phyloP scores from a whole-genome alignment of 345 rosid species.

The Aquilaria sinensis region DNA sequence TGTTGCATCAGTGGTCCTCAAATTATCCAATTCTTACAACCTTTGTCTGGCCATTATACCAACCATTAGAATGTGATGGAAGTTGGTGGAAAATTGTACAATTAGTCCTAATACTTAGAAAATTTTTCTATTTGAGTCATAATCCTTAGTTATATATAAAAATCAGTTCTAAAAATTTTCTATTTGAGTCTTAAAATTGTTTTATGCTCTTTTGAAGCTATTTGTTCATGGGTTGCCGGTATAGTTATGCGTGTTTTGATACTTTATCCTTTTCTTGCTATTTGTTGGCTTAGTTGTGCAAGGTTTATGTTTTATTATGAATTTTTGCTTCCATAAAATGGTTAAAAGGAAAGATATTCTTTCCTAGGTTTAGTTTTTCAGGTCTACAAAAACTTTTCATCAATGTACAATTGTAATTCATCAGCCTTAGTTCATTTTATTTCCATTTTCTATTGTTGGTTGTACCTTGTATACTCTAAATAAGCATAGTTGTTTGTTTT shows the following conservation, averaged over 20 bases:
- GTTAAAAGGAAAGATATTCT: not conserved
- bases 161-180: no score
- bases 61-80: no score
- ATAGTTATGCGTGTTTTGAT: not conserved
- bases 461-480: not conserved
- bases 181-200: not conserved
- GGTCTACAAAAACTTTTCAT: slow-evolving; percentile 1
- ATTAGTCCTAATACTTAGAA: no score
- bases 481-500: not conserved
- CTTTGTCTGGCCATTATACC: no score
- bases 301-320: not conserved
- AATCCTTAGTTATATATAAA: no score
- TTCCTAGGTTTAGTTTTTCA: not conserved
- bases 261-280: not conserved
- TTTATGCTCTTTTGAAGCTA: slow-evolving; percentile 6
- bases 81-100: no score
- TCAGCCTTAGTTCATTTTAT: not conserved
- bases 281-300: not conserved
- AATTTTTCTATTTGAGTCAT: no score
- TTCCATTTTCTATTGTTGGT: not conserved
- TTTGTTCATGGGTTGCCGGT: slow-evolving; percentile 12
- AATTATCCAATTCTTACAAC: no score
- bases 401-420: not conserved
- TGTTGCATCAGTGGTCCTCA: no score
- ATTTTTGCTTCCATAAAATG: not conserved